Percentiles rank a stretch among this genome's conserved stretches.
These are phyloP conservation scores for Cyberlindnera mississippiensis DNA, from an alignment of 805 yeast genomes.

Conservation along the genomic window DNA sequence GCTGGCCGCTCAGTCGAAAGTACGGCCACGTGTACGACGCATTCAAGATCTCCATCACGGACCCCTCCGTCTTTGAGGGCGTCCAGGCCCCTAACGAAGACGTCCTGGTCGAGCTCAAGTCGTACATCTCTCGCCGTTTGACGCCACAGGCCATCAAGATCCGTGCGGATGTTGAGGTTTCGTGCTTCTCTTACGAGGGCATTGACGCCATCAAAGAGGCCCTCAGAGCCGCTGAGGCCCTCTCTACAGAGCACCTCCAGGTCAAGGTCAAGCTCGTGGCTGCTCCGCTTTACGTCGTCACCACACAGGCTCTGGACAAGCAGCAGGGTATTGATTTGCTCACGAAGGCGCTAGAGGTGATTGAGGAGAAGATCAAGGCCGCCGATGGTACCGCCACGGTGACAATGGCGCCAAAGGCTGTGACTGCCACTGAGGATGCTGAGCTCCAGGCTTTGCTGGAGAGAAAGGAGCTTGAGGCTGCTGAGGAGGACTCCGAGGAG, in stretches of 20 bases:
- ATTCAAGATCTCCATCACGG: conserved; percentile 92
- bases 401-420: conserved; percentile 98
- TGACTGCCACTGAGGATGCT: conserved; percentile 97
- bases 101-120: conserved; percentile 77
- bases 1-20: conserved; percentile 96
- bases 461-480: conserved; percentile 81
- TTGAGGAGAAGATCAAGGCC: conserved; percentile 62
- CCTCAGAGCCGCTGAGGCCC: conserved; percentile 77
- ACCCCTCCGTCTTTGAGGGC: conserved; percentile 77
- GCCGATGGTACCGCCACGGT: conserved; percentile 86
- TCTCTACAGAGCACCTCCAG: conserved; percentile 80
- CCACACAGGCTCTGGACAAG: conserved; percentile 91
- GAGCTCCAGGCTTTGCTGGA: conserved; percentile 95
- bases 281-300: conserved; percentile 92
- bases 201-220: conserved; percentile 95
- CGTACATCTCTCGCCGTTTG: conserved; percentile 85
- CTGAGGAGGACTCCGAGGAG: conserved; percentile 73
- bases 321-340: conserved; percentile 78
- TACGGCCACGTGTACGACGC: conserved; percentile 98
- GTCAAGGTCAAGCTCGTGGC: conserved; percentile 94
- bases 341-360: conserved; percentile 73
- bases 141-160: conserved; percentile 98
- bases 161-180: conserved; percentile 97
- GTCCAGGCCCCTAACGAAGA: conserved; percentile 68
- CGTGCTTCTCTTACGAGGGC: conserved; percentile 96